Base-by-base conservation (phyloP, 1,284 basidiomycete genomes). In the Termitomyces sp. region DNA sequence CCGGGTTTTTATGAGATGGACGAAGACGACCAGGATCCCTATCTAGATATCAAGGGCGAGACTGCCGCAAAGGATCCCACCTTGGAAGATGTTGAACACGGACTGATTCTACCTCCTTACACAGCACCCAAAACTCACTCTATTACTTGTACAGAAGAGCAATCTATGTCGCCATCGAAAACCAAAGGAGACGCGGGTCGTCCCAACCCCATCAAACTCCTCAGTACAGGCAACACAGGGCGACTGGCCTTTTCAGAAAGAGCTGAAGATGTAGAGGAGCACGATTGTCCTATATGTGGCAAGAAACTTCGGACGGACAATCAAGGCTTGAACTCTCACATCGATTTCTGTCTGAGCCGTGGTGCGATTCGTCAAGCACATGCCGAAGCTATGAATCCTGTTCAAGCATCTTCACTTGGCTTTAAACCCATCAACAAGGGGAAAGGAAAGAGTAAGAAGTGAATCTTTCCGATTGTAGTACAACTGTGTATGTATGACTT, bases 291-390 rank as follows among this genome's bases (percentile, higher is more conserved):
- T 5, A 69, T 91, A 16, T 91, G 88, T 61, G 64, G 69, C 19
- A 81, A 77, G 63, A 65, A 66, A 26, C 61, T 88, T 54, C 68
- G 74, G 55, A 79, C 74, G 1, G 80, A 88, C 63, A 91, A 91
- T 61, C 72, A 75, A 49, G 80, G 78, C 2, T 66, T 91, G 21
- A 91, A 91, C 64, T 72, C 79, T 26, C 88, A 91, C 59, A 73
- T 91, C 46, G 88, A 91, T 66, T 90, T 85, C 62, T 91, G 88
- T 60, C 64, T 91, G 50, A 90, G 84, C 64, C 80, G 80, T 53
- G 75, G 74, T 24, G 85, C 80, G 6, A 90, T 91, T 52, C 69
- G 77, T 54, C 76, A 85, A 61, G 88, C 87, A 0, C 84, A 86
- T 46, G 72, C 64, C 9, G 72, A 71, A 50, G 66, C 68, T 34